phyloP scores from a whole-genome alignment of 495 filamentous ascomycete genomes.

The Tuber calosporum region DNA sequence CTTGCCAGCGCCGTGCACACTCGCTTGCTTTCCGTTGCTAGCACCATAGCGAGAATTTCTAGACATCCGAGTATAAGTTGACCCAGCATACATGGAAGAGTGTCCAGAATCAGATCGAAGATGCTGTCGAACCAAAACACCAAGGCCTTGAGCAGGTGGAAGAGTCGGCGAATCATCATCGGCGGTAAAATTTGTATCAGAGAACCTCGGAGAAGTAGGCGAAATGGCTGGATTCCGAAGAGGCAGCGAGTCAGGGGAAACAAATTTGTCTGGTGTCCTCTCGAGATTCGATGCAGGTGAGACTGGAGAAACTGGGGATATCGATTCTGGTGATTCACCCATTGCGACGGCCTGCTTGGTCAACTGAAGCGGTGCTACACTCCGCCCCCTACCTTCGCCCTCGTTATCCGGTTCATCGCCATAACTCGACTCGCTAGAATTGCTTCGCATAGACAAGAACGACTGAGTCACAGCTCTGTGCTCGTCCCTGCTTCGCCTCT shows the following conservation, averaged over 20 bases:
- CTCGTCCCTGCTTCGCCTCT: constrained; percentile 7
- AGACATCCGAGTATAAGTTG: constrained; percentile 38
- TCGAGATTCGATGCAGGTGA: constrained; percentile 22
- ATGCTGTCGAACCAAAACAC: constrained; percentile 77
- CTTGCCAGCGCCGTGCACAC: constrained; percentile 14
- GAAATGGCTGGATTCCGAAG: constrained; percentile 33
- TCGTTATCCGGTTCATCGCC: constrained; percentile 20
- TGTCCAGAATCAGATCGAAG: constrained; percentile 72
- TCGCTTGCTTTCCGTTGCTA: constrained; percentile 16
- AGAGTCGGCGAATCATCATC: constrained; percentile 71
- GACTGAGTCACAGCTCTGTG: constrained; percentile 3
- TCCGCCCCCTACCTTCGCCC: constrained; percentile 6
- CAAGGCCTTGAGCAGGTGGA: constrained; percentile 63
- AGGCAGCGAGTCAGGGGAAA: constrained; percentile 19
- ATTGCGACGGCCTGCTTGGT: constrained; percentile 16
- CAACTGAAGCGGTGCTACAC: constrained; percentile 27
- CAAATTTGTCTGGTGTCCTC: constrained; percentile 11
- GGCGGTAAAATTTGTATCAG: constrained; percentile 18
- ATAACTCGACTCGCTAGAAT: constrained; percentile 26
- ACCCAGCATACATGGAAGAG: constrained; percentile 62
- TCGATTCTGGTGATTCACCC: constrained; percentile 13
- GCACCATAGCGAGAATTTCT: constrained; percentile 28
- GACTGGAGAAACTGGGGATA: constrained; percentile 19
- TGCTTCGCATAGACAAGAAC: constrained; percentile 21
- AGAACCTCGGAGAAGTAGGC: constrained; percentile 33